Conservation (phyloP, 352 stramenopile species). For the Pythium sp. region DNA sequence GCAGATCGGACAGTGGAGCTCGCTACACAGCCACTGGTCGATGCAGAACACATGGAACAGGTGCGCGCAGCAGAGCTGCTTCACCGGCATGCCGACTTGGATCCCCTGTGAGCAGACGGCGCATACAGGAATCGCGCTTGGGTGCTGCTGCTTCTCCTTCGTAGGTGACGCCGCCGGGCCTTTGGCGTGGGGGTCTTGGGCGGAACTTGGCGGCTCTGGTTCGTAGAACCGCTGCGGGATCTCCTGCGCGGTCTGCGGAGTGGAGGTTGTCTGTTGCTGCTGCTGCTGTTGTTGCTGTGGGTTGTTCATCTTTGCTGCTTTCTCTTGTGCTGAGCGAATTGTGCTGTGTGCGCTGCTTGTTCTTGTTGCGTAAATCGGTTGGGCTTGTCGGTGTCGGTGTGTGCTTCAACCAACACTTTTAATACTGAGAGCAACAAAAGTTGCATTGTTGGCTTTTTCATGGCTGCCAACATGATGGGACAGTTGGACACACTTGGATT, state of each 20-base stretch:
- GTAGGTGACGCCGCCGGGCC: not conserved
- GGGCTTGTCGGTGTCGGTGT: not conserved
- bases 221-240: conserved; percentile 15
- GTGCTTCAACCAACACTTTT: no score
- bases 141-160: conserved; percentile 10
- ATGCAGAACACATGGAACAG: conserved; percentile 61
- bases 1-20: conserved; percentile 56
- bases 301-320: not conserved
- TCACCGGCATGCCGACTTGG: conserved; percentile 34
- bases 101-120: conserved; percentile 36
- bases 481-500: not conserved
- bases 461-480: not conserved
- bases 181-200: not conserved
- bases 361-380: no score
- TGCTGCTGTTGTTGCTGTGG: not conserved
- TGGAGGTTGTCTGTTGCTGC: not conserved
- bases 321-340: not conserved
- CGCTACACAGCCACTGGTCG: conserved; percentile 44
- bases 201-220: not conserved
- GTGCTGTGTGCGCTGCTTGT: not conserved
- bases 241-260: conserved; percentile 11
- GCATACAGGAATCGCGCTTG: conserved; percentile 24
- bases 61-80: conserved; percentile 57
- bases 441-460: not conserved
- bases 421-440: not conserved